Conservation (phyloP, 2,329 filamentous ascomycete genomes). For the Fusarium sp. region DNA sequence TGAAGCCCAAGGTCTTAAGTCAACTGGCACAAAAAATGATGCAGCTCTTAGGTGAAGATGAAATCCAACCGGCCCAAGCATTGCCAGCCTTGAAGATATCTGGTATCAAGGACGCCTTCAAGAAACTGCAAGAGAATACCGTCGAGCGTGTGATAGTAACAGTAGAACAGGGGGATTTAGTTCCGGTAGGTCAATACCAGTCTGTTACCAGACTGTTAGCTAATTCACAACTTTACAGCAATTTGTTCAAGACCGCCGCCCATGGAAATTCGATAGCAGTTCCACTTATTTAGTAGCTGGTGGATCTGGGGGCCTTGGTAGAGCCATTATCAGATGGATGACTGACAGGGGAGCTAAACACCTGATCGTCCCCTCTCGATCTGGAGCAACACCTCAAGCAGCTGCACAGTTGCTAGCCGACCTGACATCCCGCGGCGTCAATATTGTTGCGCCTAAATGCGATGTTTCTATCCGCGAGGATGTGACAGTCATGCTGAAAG, state of each 20-base stretch:
- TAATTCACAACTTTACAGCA: not conserved
- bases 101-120: not conserved
- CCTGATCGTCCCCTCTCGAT: slow-evolving; percentile 45
- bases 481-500: not conserved
- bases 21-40: not conserved
- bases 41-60: not conserved
- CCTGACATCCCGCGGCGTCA: not conserved
- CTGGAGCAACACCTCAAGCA: slow-evolving; percentile 32
- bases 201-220: fast-evolving
- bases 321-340: slow-evolving; percentile 35
- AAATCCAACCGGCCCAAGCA: fast-evolving
- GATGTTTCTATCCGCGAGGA: not conserved
- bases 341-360: slow-evolving; percentile 35
- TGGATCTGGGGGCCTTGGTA: slow-evolving; percentile 36
- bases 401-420: slow-evolving; percentile 32
- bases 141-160: not conserved
- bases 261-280: not conserved
- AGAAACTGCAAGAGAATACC: not conserved
- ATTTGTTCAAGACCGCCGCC: not conserved
- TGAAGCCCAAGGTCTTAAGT: not conserved
- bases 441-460: not conserved
- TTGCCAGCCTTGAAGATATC: not conserved
- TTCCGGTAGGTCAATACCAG: not conserved
- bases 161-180: fast-evolving
- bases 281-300: slow-evolving; percentile 34